Evolutionary conservation across 1,139 yeast genomes (phyloP), one percentile per base, ranked within the genome.

Genomic region (Candida glucosophila): DNA sequence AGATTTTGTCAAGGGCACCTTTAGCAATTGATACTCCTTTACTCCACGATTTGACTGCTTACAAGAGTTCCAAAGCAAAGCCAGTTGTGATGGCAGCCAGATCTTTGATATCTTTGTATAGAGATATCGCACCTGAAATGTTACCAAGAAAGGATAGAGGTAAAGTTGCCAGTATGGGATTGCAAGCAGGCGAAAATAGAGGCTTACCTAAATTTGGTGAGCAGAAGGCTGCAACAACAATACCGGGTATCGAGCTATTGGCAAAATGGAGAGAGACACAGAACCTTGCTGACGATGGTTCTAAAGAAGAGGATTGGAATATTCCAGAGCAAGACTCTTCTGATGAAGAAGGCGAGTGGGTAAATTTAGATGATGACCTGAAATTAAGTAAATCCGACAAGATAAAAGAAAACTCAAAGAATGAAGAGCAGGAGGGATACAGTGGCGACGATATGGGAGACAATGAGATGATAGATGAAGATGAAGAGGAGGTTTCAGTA

Each of bases 111-210:
- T 58, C 88, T 0, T 63, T 90, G 29, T 90, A 82, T 54, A 71
- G 99, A 54, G 96, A 86, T 37, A 77, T 86, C 28, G 96, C 96
- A 2, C 99, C 99, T 5, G 94, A 90, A 39, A 83, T 90, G 96
- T 70, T 90, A 45, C 67, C 70, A 31, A 70, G 76, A 43, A 86
- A 83, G 47, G 97, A 92, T 49, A 72, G 98, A 49, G 98, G 98
- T 47, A 90, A 90, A 58, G 58, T 65, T 19, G 97, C 95, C 9
- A 66, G 93, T 14, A 79, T 88, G 70, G 92, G 73, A 33, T 37
- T 86, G 34, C 77, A 77, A 40, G 67, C 68, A 28, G 76, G 77
- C 17, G 59, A 52, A 20, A 52, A 53, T 18, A 24, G 34, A n/a
- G 38, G 69, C 48, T 45, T 67, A 35, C 78, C 77, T 20, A 71